These are phyloP conservation scores for Botrytis squamosa DNA, from an alignment of 2,329 filamentous ascomycete species.

Conservation along the genomic window DNA sequence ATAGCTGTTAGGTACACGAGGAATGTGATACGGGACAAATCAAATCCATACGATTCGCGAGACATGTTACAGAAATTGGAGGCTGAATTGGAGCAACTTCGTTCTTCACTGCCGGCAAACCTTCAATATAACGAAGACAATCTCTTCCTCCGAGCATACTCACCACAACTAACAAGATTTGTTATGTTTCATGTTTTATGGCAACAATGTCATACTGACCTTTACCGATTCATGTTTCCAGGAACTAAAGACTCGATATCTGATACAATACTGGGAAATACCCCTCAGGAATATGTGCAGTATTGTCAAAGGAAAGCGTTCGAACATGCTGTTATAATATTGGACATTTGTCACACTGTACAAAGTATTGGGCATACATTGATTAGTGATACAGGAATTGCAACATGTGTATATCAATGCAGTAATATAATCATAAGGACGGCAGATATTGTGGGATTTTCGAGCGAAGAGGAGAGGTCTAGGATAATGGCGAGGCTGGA, in stretches of 20 bases:
- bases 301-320: conserved; percentile 19
- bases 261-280: conserved; percentile 1
- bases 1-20: conserved; percentile 1
- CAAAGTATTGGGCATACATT: conserved; percentile 19
- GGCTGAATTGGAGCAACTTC: conserved; percentile 12
- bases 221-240: conserved; percentile 19
- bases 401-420: conserved; percentile 16
- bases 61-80: conserved; percentile 15
- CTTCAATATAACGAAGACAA: conserved; percentile 22
- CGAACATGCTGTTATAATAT: conserved; percentile 12
- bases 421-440: conserved; percentile 19
- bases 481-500: conserved; percentile 8
- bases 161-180: conserved; percentile 19
- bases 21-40: conserved; percentile 18
- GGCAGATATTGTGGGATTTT: conserved; percentile 11
- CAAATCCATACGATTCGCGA: conserved; percentile 17
- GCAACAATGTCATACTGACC: conserved; percentile 19
- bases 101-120: conserved; percentile 11
- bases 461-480: conserved; percentile 1
- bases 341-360: conserved; percentile 18
- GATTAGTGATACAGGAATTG: conserved; percentile 17
- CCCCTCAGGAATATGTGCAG: conserved; percentile 7
- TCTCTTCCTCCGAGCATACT: conserved; percentile 21
- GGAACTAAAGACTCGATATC: conserved; percentile 20
- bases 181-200: conserved; percentile 20